Percentiles rank a stretch among this genome's conserved stretches.
Evolutionary conservation across 139 green algal species (phyloP).

Genomic region (Trebouxia sp.): DNA sequence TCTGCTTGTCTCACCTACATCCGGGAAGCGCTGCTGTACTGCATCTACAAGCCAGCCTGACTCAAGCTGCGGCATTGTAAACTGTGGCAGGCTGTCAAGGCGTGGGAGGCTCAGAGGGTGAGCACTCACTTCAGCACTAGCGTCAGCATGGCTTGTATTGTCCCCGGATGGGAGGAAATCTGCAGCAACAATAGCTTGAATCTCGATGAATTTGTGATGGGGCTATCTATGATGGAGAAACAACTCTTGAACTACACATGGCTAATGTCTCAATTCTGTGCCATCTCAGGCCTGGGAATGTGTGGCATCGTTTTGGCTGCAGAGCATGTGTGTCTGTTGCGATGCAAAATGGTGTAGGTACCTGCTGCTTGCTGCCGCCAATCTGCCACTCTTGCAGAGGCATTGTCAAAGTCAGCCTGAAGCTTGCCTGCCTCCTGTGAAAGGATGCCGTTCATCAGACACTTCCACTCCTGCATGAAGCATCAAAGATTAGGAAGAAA

Average conservation of each 20-base stretch:
- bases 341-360: neutral
- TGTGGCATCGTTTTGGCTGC: too few species aligned
- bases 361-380: constrained; percentile 7
- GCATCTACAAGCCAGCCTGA: constrained; percentile 9
- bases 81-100: neutral
- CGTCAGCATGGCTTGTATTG: too few species aligned
- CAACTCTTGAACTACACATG: too few species aligned
- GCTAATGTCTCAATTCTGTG: too few species aligned
- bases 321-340: too few species aligned
- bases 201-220: neutral
- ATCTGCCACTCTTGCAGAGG: neutral
- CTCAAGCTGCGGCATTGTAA: neutral
- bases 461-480: neutral
- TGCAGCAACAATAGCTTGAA: neutral
- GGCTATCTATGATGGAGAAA: too few species aligned
- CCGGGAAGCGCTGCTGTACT: neutral
- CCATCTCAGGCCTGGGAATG: too few species aligned
- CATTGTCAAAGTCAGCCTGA: neutral
- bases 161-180: too few species aligned
- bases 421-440: constrained; percentile 1
- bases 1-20: neutral
- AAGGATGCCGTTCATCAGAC: constrained; percentile 6
- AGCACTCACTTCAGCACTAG: neutral
- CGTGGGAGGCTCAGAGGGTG: too few species aligned
- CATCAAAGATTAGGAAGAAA: neutral